phyloP scores from a whole-genome alignment of 306 rosid genomes.

The Fragaria vesca region DNA sequence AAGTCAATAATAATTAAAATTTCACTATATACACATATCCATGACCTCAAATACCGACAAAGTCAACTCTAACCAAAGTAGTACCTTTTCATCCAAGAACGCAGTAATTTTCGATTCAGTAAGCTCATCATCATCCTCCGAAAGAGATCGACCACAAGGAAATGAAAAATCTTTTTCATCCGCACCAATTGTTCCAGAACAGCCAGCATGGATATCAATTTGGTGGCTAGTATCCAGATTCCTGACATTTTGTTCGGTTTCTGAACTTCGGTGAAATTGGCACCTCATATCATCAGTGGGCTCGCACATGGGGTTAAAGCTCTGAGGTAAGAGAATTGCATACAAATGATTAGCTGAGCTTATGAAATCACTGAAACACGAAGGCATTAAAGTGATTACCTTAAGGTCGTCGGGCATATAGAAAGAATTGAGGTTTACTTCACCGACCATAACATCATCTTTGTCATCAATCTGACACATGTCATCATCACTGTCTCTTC shows the following conservation, averaged over 20 bases:
- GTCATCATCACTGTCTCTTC: constrained; percentile 62
- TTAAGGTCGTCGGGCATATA: constrained; percentile 47
- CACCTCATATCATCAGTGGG: constrained; percentile 80
- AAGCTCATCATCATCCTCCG: constrained; percentile 90
- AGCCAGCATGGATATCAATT: constrained; percentile 36
- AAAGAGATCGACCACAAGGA: constrained; percentile 62
- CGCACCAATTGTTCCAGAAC: constrained; percentile 42
- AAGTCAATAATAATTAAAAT: not conserved
- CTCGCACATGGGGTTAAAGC: constrained; percentile 89
- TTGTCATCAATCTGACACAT: constrained; percentile 82
- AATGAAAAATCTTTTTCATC: constrained; percentile 61
- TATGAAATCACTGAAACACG: constrained; percentile 13
- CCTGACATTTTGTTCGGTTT: constrained; percentile 41
- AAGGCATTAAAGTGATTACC: constrained; percentile 42
- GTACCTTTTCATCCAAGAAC: constrained; percentile 96
- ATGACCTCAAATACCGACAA: not conserved
- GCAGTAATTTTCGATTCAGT: constrained; percentile 91
- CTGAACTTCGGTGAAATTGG: constrained; percentile 58
- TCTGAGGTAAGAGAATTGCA: constrained; percentile 38
- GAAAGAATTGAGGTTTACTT: constrained; percentile 46
- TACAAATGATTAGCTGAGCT: constrained; percentile 22
- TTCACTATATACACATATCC: not conserved
- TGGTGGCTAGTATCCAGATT: constrained; percentile 33
- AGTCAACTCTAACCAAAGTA: constrained; percentile 17
- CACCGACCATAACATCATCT: constrained; percentile 44